Base-by-base conservation (phyloP, 129 eudicot species). In the Solidago caesia region DNA sequence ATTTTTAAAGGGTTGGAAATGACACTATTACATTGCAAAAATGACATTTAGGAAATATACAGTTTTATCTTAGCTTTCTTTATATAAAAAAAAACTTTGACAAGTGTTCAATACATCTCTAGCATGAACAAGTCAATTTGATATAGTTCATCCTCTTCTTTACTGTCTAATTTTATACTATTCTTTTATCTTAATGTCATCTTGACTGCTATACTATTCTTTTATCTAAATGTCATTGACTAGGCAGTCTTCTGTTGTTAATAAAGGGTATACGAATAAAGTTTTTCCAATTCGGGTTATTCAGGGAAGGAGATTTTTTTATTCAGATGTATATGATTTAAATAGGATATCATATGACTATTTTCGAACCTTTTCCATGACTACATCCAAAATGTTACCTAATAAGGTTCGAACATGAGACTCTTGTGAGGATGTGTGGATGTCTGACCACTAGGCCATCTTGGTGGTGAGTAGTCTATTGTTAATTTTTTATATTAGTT, bases 61-160 rank as follows among this genome's bases (percentile, higher is more conserved):
- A 33, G 64, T 8, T 48, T 70, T 62, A 33, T 7, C 48, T 10
- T 53, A 67, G 80, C 48, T 39, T 71, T 51, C 52, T 53, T 72
- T 64, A 71, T 25, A 62, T n/a, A 21, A 21, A 21, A 21, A 21
- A 21, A 48, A 49, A 33, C 3, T 33, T 33, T 63, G 58, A 57
- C 4, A 49, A 71, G 2, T 25, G 1, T 39, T 26, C 46, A 1
- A 42, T 60, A 11, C 10, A 44, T 60, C 8, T 71, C 52, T 47
- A 72, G 64, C 75, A 70, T 70, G 76, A 77, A 77, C 11, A 69
- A 43, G 64, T 77, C 81, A 77, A 68, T 51, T 68, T 9, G 45
- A 57, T 41, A 67, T 27, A 15, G 55, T 48, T 39, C 62, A 78
- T 77, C 43, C 49, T 68, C 0, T 14, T 45, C 43, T 68, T 68